Conservation (phyloP, 2,329 filamentous ascomycete species). For the Colletotrichum sp. region DNA sequence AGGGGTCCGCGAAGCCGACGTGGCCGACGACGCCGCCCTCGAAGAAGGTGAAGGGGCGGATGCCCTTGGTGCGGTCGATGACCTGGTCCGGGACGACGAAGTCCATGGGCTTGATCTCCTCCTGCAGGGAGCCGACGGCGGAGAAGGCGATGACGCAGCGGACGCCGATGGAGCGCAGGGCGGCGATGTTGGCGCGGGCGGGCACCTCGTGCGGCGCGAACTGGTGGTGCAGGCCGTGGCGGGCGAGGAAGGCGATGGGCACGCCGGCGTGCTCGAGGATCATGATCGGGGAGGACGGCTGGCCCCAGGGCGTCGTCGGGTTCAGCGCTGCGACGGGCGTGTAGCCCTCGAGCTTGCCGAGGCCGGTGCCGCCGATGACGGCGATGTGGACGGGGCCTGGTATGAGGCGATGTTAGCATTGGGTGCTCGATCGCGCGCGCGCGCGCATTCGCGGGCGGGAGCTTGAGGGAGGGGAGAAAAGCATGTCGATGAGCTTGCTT, state of each 20-base stretch:
- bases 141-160: slow-evolving; percentile 93
- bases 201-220: slow-evolving; percentile 95
- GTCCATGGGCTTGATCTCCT: slow-evolving; percentile 93
- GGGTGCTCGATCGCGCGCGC: background rate
- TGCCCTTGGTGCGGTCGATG: slow-evolving; percentile 96
- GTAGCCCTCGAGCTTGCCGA: slow-evolving; percentile 87
- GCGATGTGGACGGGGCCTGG: slow-evolving; percentile 79
- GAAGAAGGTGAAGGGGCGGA: slow-evolving; percentile 95
- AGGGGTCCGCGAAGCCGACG: slow-evolving; percentile 94
- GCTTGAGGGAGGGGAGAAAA: background rate
- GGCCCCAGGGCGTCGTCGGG: slow-evolving; percentile 86
- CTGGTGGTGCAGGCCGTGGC: slow-evolving; percentile 89
- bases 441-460: background rate
- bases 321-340: slow-evolving; percentile 81
- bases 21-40: slow-evolving; percentile 91
- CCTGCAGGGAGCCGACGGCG: slow-evolving; percentile 90
- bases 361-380: slow-evolving; percentile 92
- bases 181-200: slow-evolving; percentile 94
- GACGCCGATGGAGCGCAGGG: slow-evolving; percentile 88
- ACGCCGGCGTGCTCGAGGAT: slow-evolving; percentile 87
- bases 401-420: background rate
- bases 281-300: slow-evolving; percentile 75
- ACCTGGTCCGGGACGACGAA: slow-evolving; percentile 96
- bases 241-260: slow-evolving; percentile 90
- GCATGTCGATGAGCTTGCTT: slow-evolving; percentile 28